Evolutionary conservation across 2,329 filamentous ascomycete genomes (phyloP).

Genomic region (Scorias spongiosa): DNA sequence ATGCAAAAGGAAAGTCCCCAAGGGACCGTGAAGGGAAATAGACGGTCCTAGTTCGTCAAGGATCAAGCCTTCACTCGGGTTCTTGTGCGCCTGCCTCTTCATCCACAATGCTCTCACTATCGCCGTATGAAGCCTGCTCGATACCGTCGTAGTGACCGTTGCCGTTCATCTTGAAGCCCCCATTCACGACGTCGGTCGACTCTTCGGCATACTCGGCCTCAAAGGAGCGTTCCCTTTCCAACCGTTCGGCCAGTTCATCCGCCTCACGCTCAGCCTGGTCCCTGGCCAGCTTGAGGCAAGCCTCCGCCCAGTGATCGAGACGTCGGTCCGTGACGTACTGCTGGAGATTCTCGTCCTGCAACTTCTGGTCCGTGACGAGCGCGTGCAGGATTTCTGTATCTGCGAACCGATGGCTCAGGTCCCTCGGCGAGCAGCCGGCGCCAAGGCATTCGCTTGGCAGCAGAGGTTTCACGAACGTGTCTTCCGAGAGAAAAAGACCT

Average conservation of each 20-base stretch:
- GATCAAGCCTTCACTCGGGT: no score
- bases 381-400: conserved; percentile 44
- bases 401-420: conserved; percentile 38
- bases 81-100: not conserved
- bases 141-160: conserved; percentile 4
- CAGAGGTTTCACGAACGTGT: conserved; percentile 11
- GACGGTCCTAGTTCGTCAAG: no score
- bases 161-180: not conserved
- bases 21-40: no score
- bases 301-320: conserved; percentile 53
- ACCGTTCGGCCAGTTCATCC: conserved; percentile 14
- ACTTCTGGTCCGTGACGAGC: conserved; percentile 55
- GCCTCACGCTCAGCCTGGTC: conserved; percentile 22
- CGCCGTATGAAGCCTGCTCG: conserved; percentile 3
- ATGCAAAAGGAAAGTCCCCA: no score
- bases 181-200: not conserved
- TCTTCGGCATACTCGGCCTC: conserved; percentile 1
- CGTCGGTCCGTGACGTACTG: conserved; percentile 51
- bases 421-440: conserved; percentile 41
- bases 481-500: conserved; percentile 5
- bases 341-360: conserved; percentile 53
- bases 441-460: conserved; percentile 28
- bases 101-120: conserved; percentile 5
- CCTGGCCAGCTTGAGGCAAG: conserved; percentile 24
- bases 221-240: conserved; percentile 8